These are phyloP conservation scores for Kingdonia uniflora DNA, from an alignment of 164 flowering plant species.

Conservation along the genomic window DNA sequence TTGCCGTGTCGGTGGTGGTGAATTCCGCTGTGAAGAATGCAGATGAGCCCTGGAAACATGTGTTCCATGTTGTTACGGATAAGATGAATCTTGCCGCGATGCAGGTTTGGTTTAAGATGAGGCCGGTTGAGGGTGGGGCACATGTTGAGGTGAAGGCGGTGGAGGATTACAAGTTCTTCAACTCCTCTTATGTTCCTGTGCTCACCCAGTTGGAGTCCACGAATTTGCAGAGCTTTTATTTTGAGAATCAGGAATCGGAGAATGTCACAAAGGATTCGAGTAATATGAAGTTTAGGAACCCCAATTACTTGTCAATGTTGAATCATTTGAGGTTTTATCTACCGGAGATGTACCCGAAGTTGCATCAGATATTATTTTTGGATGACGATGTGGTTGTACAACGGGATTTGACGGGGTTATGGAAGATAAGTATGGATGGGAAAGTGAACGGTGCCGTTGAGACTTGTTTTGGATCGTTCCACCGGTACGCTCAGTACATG, in stretches of 20 bases:
- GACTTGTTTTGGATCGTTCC: constrained; percentile 10
- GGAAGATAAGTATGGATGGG: constrained; percentile 10
- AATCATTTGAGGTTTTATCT: constrained; percentile 9
- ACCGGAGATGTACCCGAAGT: constrained; percentile 8
- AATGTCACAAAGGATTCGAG: constrained; percentile 6
- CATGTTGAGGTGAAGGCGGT: constrained; percentile 11
- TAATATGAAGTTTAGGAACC: constrained; percentile 8
- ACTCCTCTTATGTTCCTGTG: constrained; percentile 9
- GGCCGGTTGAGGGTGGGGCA: constrained; percentile 5
- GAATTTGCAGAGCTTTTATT: constrained; percentile 6
- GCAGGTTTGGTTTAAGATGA: constrained; percentile 9
- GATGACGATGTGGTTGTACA: constrained; percentile 11
- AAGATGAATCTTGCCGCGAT: constrained; percentile 8
- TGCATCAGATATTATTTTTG: constrained; percentile 6
- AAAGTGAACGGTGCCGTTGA: constrained; percentile 11
- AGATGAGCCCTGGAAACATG: constrained; percentile 6
- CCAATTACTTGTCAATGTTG: constrained; percentile 10
- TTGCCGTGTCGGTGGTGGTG: constrained; percentile 8
- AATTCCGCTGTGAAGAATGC: constrained; percentile 7
- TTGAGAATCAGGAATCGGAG: constrained; percentile 9
- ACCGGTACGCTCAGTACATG: constrained; percentile 11
- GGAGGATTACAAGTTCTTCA: constrained; percentile 9
- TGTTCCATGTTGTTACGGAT: constrained; percentile 10
- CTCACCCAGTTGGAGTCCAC: constrained; percentile 7
- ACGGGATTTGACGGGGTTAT: constrained; percentile 4